Base-by-base conservation (phyloP, 2,329 filamentous ascomycete species). In the Lasiodiplodia hormozganensis region DNA sequence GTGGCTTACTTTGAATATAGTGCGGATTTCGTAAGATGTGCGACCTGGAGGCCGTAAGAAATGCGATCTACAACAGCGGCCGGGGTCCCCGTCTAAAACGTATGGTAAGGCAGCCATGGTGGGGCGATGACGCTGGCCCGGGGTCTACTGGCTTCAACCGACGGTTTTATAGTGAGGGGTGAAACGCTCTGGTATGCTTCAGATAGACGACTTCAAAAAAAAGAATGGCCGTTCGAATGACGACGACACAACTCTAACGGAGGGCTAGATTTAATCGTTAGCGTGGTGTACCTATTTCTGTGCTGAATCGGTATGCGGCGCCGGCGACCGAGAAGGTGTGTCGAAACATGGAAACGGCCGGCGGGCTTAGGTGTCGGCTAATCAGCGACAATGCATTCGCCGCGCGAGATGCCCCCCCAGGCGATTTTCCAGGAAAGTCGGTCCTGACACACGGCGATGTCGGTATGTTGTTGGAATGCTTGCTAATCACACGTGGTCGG, bases 181-280 rank as follows among this genome's bases (percentile, higher is more conserved):
- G 60, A 52, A 62, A 62, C 60, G 23, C 60, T 34, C 18, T 11
- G 28, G 43, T 62, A 52, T 28, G 60, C 60, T 52, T 62, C 60
- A 62, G 43, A 47, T 62, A 62, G 60, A 62, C 25, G 18, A 11
- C 14, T 36, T 28, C 49, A 47, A 60, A 60, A 60, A 60, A 21
- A 47, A 23, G 57, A 43, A 60, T 34, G 36, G 40, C 10, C 43
- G 21, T 62, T 43, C 16, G 11, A 5, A 62, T 47, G 56, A 49
- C 60, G 18, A 36, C 12, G n/a, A 16, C 34, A 21, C 43, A n/a
- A 28, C 40, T 49, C 36, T 8, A 18, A 11, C 18, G 43, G 58
- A 25, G n/a, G 21, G 58, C 25, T 25, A 25, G 25, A 31, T 28
- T 60, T 31, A 47, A 28, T 23, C 23, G 38, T 60, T 31, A 60